Percentiles rank a stretch among this genome's conserved stretches.
Conservation (phyloP, 2,329 filamentous ascomycete genomes). For the Fusarium dlaminii region DNA sequence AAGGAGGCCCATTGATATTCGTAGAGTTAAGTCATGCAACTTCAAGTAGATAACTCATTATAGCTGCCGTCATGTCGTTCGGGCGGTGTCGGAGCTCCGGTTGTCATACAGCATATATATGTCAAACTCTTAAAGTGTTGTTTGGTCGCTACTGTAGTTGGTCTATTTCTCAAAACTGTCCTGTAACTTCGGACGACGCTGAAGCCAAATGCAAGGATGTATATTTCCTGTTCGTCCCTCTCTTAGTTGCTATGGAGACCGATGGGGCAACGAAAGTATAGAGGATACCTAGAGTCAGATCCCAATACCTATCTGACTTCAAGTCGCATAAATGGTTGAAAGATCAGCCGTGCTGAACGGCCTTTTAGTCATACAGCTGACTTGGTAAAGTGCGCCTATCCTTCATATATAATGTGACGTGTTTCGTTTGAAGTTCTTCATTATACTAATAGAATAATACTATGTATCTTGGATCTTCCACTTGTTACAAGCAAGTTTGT, state of each 20-base stretch:
- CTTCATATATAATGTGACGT: no score
- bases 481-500: neutral
- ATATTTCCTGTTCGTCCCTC: neutral
- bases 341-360: accelerated
- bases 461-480: neutral
- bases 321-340: neutral
- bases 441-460: no score
- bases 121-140: no score
- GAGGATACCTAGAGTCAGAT: accelerated
- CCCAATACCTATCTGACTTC: neutral
- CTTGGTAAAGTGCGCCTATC: neutral
- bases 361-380: neutral
- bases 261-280: accelerated
- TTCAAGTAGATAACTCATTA: neutral
- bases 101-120: no score
- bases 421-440: no score
- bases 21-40: neutral
- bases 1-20: no score
- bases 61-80: no score
- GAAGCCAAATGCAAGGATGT: neutral
- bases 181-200: neutral
- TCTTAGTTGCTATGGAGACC: no score
- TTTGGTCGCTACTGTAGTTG: neutral
- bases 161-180: neutral
- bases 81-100: neutral